A percentile compares a stretch with the other conserved stretches of the same genome.
Conservation (phyloP, 2,329 filamentous ascomycete genomes). For the Exutisphaerella laricina region DNA sequence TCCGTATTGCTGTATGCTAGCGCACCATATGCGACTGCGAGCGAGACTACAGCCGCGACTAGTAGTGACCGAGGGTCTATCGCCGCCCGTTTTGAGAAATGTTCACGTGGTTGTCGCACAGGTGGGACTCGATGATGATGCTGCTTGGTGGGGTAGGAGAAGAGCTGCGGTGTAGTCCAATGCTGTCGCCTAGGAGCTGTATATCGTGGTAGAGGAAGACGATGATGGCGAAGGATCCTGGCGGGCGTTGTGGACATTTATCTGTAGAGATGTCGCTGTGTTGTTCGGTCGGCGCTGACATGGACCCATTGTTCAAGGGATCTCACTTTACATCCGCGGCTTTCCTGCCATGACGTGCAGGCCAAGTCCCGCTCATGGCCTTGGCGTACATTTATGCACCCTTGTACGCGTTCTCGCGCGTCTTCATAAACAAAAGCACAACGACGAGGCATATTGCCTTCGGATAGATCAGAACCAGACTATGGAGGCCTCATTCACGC, state of each 20-base stretch:
- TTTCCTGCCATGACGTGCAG: no score
- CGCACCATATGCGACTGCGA: slow-evolving; percentile 22
- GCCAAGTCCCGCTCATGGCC: no score
- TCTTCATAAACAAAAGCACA: no score
- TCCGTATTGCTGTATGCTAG: slow-evolving; percentile 12
- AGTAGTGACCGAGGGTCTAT: slow-evolving; percentile 25
- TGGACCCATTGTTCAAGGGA: no score
- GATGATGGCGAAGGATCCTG: slow-evolving; percentile 5
- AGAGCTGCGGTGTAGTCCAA: slow-evolving; percentile 3
- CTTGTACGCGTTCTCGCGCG: no score
- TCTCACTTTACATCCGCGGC: not conserved
- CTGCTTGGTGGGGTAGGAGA: not conserved
- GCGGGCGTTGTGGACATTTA: slow-evolving; percentile 5
- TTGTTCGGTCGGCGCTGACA: no score
- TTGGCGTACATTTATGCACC: no score
- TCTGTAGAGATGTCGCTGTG: not conserved
- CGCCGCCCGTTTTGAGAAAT: slow-evolving; percentile 9
- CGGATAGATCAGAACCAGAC: no score
- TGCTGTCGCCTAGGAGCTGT: not conserved
- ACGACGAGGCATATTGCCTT: no score
- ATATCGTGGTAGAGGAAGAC: not conserved
- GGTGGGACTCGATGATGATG: not conserved
- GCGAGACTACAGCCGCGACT: slow-evolving; percentile 20
- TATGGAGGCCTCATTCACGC: slow-evolving; percentile 20
- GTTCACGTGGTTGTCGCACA: slow-evolving; percentile 1